Evolutionary conservation across 2,329 filamentous ascomycete species (phyloP), one percentile per base, ranked within the genome.

Genomic region (Fusarium incarnatum): DNA sequence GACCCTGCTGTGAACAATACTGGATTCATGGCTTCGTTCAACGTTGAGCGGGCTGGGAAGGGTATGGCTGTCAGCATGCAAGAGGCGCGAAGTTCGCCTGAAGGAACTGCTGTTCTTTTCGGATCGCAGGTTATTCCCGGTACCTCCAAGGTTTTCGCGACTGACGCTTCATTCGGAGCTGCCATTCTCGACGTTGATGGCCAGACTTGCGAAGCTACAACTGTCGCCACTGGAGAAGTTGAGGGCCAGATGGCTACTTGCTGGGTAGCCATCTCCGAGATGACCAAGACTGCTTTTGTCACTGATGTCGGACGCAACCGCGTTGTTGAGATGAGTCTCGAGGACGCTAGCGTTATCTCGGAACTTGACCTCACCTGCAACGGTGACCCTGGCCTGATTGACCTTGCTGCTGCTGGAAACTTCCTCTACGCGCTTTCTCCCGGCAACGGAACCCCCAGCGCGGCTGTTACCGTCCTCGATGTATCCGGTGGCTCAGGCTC

Each of bases 341-440:
- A 73, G 0, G 82, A 87, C 62, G 87, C 86, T 0, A 81, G 78
- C 12, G 79, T 90, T 12, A 47, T 86, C 5, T 74, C 73, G 0
- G 70, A 73, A 9, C 70, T 86, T 0, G 83, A 87, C 53, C 75
- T 85, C 5, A 77, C 78, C 8, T 64, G 60, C 42, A 84, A 82
- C 23, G 83, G 82, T 2, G 85, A 87, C 67, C 79, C 81, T 0
- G 89, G 88, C 0, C 78, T 90, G 50, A 85, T 87, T 56, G 89
- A 91, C 73, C 72, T 90, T 13, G 75, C 73, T 11, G 83, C 84
- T 1, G 81, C 81, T 0, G 88, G 89, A 0, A 77, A 79, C 28
- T 88, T 88, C 64, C 60, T 91, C 1, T 91, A 91, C 73, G 87
- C 85, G 0, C 75, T 91, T 6, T 81, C 81, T 5, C 86, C 86